Base-by-base conservation (phyloP, 2,329 filamentous ascomycete genomes). In the Arthroderma sp. region DNA sequence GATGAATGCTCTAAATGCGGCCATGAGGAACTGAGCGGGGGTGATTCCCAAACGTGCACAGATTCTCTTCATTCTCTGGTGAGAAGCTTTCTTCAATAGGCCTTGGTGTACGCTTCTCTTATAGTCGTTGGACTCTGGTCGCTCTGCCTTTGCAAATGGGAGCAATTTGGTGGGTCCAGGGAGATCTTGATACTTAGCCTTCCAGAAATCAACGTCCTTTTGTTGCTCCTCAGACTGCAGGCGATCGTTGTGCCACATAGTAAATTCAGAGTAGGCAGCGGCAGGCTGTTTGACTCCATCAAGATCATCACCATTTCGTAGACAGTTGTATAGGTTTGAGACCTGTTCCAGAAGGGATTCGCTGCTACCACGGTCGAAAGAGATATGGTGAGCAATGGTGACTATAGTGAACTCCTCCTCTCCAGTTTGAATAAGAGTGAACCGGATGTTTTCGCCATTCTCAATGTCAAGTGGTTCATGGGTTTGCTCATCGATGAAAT, bases 31-130 rank as follows among this genome's bases (percentile, higher is more conserved):
- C 55, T 63, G 62, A 57, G 62, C 62, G 15, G 63, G 62, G 13
- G 63, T 65, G 21, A 62, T 61, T 23, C 60, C 63, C 13, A 62
- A 60, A 19, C 63, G 60, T 9, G 63, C 58, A 55, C 63, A 66
- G 15, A 67, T 62, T 39, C 65, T 63, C 59, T 67, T 67, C 63
- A 67, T 63, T 21, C 63, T 62, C 28, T 62, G 61, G 15, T 65
- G 62, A 21, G 62, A 54, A 2, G 44, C 31, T 17, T 56, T 56
- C 19, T 59, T 59, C 15, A 67, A 60, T 11, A 55, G 60, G 25
- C 57, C 54, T 7, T 55, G 38, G 44, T 61, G 59, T 17, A 61
- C 61, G 9, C 58, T 56, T 7, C 64, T 57, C 38, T 58, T 55
- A 9, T 59, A 58, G 28, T 58, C 60, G 21, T 60, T 59, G 23